phyloP scores from a whole-genome alignment of 2,329 filamentous ascomycete genomes.

The Fulvia fulva region DNA sequence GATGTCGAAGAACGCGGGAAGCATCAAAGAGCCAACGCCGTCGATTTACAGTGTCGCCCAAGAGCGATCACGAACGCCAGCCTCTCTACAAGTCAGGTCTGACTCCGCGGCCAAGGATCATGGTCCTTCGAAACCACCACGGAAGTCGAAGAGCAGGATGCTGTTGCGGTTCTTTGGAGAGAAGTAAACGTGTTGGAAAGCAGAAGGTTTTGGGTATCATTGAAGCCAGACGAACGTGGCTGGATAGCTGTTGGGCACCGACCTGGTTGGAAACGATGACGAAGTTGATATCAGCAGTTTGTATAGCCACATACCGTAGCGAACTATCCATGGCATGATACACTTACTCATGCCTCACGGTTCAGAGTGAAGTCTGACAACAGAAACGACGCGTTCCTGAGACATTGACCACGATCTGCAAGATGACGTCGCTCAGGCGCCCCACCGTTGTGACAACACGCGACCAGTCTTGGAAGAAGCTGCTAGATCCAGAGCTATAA shows the following conservation, averaged over 20 bases:
- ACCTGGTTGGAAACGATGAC: not conserved
- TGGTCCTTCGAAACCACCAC: slow-evolving; percentile 15
- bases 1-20: not conserved
- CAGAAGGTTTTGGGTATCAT: not conserved
- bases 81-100: slow-evolving; percentile 12
- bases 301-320: not conserved
- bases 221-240: not conserved
- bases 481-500: slow-evolving; percentile 8
- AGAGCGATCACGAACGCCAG: slow-evolving; percentile 17
- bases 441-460: slow-evolving; percentile 8
- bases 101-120: slow-evolving; percentile 6
- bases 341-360: not conserved
- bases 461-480: slow-evolving; percentile 11
- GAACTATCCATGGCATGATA: not conserved
- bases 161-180: slow-evolving; percentile 26
- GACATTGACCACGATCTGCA: not conserved
- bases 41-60: slow-evolving; percentile 25
- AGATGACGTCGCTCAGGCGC: slow-evolving; percentile 8
- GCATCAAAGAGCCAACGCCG: not conserved
- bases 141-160: slow-evolving; percentile 26
- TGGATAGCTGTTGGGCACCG: not conserved
- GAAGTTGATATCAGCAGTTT: not conserved
- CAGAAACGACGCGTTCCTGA: not conserved
- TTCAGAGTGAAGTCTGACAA: not conserved
- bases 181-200: slow-evolving; percentile 1